Evolutionary conservation across 2,329 filamentous ascomycete genomes (phyloP), one percentile per base, ranked within the genome.

Genomic region (Diaporthe sp.): DNA sequence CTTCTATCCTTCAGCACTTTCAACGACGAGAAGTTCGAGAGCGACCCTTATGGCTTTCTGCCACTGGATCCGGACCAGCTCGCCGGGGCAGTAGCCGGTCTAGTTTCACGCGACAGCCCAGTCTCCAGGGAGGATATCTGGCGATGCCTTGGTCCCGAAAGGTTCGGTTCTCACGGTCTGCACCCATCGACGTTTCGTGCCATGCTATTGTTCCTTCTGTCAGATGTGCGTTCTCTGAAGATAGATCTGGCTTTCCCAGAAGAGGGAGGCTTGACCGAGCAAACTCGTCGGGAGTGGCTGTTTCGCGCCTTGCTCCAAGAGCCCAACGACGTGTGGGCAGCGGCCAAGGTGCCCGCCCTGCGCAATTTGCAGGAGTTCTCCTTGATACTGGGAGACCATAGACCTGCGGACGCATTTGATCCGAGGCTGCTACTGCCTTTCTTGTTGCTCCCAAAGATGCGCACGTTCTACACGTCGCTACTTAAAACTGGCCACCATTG

Each of bases 391-490:
- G 17, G 31, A 44, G 60, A 13, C 44, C 15, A 17, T 28, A 7
- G 25, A 1, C 1, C 37, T 2, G 44, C 1, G 20, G 25, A 37
- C 0, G 12, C 12, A 9, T 51, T 51, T 20, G 31, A 37, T 25
- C 20, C 44, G 6, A 31, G 28, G 44, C 28, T 51, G 28, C 63
- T 67, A 31, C 22, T 67, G 22, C 63, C 44, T 22, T 67, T 67
- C 25, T 37, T 51, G 63, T 31, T 67, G 20, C 44, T 67, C 10
- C 63, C 63, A n/a, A 37, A 67, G 44, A 67, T 67, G 31, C 63
- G 63, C 31, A 67, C 44, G 4, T 25, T 67, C 28, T 51, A 67
- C 20, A 37, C 28, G 2, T 67, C 63, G 44, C n/a, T n/a, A 3
- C n/a, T 67, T 6, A 2, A 4, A 4, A 51, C 25, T 20, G 42